Conservation (phyloP, 495 filamentous ascomycete genomes). For the Xylaria castorea region DNA sequence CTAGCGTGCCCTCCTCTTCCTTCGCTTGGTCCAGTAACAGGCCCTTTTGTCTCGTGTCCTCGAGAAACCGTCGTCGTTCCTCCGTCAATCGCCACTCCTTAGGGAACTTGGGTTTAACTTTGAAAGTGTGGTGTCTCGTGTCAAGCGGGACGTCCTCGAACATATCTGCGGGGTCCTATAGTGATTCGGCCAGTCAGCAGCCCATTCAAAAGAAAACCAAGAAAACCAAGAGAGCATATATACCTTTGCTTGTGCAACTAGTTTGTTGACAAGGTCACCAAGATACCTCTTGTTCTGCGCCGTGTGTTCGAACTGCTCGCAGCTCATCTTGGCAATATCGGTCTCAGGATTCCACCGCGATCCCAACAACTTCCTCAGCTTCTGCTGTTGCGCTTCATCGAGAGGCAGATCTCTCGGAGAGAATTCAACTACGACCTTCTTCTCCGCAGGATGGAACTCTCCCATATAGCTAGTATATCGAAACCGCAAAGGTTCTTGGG, state of each 20-base stretch:
- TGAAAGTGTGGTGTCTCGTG: slow-evolving; percentile 81
- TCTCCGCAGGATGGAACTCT: slow-evolving; percentile 87
- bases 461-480: slow-evolving; percentile 98
- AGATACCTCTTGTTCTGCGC: slow-evolving; percentile 97
- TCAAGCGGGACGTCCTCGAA: slow-evolving; percentile 93
- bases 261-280: slow-evolving; percentile 72
- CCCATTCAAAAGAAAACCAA: not conserved
- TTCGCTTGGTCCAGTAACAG: slow-evolving; percentile 55
- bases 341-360: slow-evolving; percentile 89
- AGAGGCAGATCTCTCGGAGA: slow-evolving; percentile 70
- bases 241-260: slow-evolving; percentile 79
- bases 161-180: slow-evolving; percentile 71
- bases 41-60: slow-evolving; percentile 60
- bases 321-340: slow-evolving; percentile 85
- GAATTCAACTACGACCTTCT: slow-evolving; percentile 94
- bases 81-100: slow-evolving; percentile 79
- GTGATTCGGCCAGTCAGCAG: not conserved
- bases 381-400: slow-evolving; percentile 69
- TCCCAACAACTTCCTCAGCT: slow-evolving; percentile 87
- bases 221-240: slow-evolving; percentile 4
- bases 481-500: slow-evolving; percentile 78
- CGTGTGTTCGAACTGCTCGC: slow-evolving; percentile 83
- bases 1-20: slow-evolving; percentile 52
- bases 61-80: slow-evolving; percentile 68
- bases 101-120: slow-evolving; percentile 75